Conservation (phyloP, 495 filamentous ascomycete species). For the Trypethelium eluteriae region DNA sequence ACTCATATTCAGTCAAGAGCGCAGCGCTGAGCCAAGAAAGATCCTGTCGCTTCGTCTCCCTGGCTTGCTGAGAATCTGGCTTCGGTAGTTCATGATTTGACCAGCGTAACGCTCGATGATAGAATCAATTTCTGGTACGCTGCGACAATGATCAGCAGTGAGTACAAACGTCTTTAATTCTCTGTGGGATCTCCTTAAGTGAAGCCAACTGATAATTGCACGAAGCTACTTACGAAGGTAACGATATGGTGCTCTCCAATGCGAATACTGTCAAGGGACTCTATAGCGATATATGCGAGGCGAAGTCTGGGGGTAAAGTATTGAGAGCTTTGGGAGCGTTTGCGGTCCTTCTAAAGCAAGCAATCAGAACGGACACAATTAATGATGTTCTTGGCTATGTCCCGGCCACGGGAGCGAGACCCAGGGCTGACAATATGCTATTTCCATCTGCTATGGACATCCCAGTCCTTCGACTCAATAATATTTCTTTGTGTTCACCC, state of each 20-base stretch:
- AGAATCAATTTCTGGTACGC: constrained; percentile 1
- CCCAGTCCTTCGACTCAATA: background rate
- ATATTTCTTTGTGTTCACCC: background rate
- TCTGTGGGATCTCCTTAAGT: too few species aligned
- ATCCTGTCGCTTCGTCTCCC: background rate
- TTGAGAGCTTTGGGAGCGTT: background rate
- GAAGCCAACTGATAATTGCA: background rate
- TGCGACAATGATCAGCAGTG: constrained; percentile 6
- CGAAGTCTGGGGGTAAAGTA: background rate
- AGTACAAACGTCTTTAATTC: background rate
- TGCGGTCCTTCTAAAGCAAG: background rate
- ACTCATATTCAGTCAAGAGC: background rate
- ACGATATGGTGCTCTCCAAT: background rate
- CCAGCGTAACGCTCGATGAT: background rate
- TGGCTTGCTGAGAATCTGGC: background rate
- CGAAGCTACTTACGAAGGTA: background rate
- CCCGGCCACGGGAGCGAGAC: background rate
- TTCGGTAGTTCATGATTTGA: background rate
- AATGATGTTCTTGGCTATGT: background rate
- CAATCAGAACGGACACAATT: background rate
- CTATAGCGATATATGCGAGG: background rate
- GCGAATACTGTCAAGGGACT: background rate
- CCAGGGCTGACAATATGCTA: background rate
- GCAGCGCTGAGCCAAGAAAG: background rate
- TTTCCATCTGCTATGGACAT: constrained; percentile 2